Percentiles rank a stretch among this genome's conserved stretches.
Evolutionary conservation across 352 stramenopile species (phyloP).

Genomic region (Globisporangium spinosum): DNA sequence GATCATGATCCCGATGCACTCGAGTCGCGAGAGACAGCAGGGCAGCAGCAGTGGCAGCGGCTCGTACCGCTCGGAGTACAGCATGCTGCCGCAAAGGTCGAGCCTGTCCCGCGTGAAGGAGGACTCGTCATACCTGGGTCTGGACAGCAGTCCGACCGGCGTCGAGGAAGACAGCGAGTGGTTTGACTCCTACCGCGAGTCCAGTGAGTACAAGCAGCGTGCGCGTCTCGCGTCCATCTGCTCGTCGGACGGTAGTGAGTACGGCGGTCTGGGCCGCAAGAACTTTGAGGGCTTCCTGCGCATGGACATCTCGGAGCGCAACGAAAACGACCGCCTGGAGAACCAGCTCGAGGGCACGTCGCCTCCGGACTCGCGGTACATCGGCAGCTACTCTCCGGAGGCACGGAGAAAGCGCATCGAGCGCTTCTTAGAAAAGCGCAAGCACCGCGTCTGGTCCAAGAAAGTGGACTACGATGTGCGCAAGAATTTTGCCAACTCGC

Average conservation of each 20-base stretch:
- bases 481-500: slow-evolving; percentile 98
- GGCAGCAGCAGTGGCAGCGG: slow-evolving; percentile 18
- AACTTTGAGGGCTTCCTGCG: slow-evolving; percentile 78
- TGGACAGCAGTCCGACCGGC: slow-evolving; percentile 66
- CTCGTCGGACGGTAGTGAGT: slow-evolving; percentile 75
- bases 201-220: slow-evolving; percentile 67
- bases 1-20: slow-evolving; percentile 59
- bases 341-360: slow-evolving; percentile 30
- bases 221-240: slow-evolving; percentile 65
- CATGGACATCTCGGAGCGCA: slow-evolving; percentile 74
- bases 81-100: slow-evolving; percentile 44
- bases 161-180: slow-evolving; percentile 62
- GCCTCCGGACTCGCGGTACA: slow-evolving; percentile 52
- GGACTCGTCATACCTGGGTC: slow-evolving; percentile 47
- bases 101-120: slow-evolving; percentile 65
- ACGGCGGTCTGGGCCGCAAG: slow-evolving; percentile 63
- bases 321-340: slow-evolving; percentile 35
- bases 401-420: slow-evolving; percentile 83
- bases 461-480: slow-evolving; percentile 98
- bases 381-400: slow-evolving; percentile 88
- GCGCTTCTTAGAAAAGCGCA: slow-evolving; percentile 91
- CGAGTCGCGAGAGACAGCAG: slow-evolving; percentile 22
- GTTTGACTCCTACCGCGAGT: slow-evolving; percentile 53
- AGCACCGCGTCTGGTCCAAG: slow-evolving; percentile 94
- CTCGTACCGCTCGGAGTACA: slow-evolving; percentile 26